Base-by-base conservation (phyloP, 352 stramenopile species). In the Phytophthora foliorum region DNA sequence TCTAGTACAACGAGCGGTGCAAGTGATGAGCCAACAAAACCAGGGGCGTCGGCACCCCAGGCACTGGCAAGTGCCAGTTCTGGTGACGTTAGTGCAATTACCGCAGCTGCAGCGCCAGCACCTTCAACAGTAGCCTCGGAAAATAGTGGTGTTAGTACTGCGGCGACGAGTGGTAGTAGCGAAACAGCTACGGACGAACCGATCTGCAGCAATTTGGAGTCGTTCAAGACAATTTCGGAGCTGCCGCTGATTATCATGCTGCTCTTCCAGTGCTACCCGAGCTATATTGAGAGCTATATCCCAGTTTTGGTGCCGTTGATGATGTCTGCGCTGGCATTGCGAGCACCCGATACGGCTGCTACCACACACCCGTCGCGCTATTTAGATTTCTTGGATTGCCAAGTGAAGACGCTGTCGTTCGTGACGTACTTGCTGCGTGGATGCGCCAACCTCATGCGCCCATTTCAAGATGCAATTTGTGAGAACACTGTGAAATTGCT, bases 401-500 rank as follows among this genome's bases (percentile, higher is more conserved):
- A 99, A 81, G 95, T 99, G 46, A 99, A 99, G 79, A 99, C 97
- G 11, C 78, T 99, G 22, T 99, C 95, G 31, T 99, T 99, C 65
- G 78, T 99, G 34, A 99, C 97, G 21, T 99, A 99, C 62, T 82
- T 99, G 45, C 74, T 99, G 42, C 90, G 96, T 31, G 88, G 90
- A 11, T 98, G 97, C 63, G 84, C 91, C 19, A 88, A 91, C 27
- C 80, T 98, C 25, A 97, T 99, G 85, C 96, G 97, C 36, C 94
- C 92, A 13, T 98, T 98, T 68, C 90, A 99, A 77, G 95, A 99
- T 51, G 81, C 84, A 1, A 97, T 99, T 57, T 97, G 96, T 27
- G 89, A 91, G 51, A 97, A 89, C 78, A 98, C 98, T 1, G 91
- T 99, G 10, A 94, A 97, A 57, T 79, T 99, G 39, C 89, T 99